A percentile compares a stretch with the other conserved stretches of the same genome.
Conservation (phyloP, 2,329 filamentous ascomycete genomes). For the Sordariomycetes sp. region DNA sequence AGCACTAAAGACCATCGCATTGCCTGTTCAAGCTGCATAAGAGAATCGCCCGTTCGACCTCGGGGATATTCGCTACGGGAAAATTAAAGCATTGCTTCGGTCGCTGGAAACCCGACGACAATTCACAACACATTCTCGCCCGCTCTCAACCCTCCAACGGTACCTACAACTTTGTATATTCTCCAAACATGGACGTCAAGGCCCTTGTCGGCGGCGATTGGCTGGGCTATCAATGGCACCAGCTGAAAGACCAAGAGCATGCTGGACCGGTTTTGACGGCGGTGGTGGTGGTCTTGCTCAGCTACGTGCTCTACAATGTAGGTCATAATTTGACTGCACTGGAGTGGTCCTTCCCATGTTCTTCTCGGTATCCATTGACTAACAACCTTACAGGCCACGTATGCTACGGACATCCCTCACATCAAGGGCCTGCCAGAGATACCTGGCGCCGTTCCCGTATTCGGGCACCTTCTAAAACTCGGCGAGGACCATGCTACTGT, state of each 20-base stretch:
- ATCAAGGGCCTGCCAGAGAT: constrained; percentile 38
- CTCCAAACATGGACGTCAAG: not conserved
- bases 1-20: too few relatives aligned
- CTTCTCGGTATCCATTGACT: not conserved
- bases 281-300: constrained; percentile 1
- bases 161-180: not conserved
- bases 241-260: constrained; percentile 9
- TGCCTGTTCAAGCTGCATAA: too few relatives aligned
- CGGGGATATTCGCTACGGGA: too few relatives aligned
- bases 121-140: not conserved
- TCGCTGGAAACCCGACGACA: too few relatives aligned
- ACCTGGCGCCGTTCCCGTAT: constrained; percentile 35
- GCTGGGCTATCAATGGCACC: not conserved
- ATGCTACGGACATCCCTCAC: constrained; percentile 32
- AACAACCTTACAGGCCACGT: constrained; percentile 11
- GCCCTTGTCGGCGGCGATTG: not conserved
- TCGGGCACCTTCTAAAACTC: constrained; percentile 37
- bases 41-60: too few relatives aligned
- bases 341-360: not conserved
- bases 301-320: constrained; percentile 7
- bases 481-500: constrained; percentile 41
- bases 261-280: constrained; percentile 6
- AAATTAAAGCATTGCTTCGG: too few relatives aligned
- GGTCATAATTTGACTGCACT: not conserved
- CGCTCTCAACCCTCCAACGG: not conserved